phyloP scores from a whole-genome alignment of 176 grass and related monocot species.

The Metroxylon sagu region DNA sequence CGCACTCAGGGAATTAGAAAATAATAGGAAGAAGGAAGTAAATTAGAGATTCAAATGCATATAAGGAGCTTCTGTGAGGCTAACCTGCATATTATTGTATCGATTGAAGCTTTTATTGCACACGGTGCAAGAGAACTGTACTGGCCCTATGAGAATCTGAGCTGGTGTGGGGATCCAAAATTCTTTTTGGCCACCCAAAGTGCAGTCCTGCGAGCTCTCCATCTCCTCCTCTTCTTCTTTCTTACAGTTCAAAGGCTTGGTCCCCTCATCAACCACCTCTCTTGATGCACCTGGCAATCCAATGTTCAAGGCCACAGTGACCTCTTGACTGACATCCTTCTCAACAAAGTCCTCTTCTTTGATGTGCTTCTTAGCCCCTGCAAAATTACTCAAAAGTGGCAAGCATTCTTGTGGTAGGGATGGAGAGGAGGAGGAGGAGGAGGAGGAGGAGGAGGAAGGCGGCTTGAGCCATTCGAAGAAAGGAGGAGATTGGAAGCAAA shows the following conservation, averaged over 20 bases:
- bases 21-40: too few relatives aligned
- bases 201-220: constrained; percentile 4
- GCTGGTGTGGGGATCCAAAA: constrained; percentile 82
- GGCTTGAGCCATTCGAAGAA: too few relatives aligned
- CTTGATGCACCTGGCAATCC: constrained; percentile 33
- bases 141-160: constrained; percentile 79
- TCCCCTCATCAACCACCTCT: constrained; percentile 8
- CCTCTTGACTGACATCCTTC: background rate
- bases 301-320: constrained; percentile 56
- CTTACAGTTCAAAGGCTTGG: background rate
- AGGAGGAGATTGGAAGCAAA: constrained; percentile 2
- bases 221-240: constrained; percentile 24
- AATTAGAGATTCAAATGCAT: too few relatives aligned
- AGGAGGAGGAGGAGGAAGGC: background rate
- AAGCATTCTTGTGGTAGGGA: constrained; percentile 23
- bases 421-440: background rate
- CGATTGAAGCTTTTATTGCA: constrained; percentile 93
- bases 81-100: constrained; percentile 97
- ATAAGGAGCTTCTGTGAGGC: too few relatives aligned
- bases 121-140: constrained; percentile 75
- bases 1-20: too few relatives aligned
- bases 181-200: constrained; percentile 7
- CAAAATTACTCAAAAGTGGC: constrained; percentile 65
- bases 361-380: constrained; percentile 18
- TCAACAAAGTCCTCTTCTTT: constrained; percentile 21